Evolutionary conservation across 2,329 filamentous ascomycete genomes (phyloP).

Genomic region (Colletotrichum plurivorum): DNA sequence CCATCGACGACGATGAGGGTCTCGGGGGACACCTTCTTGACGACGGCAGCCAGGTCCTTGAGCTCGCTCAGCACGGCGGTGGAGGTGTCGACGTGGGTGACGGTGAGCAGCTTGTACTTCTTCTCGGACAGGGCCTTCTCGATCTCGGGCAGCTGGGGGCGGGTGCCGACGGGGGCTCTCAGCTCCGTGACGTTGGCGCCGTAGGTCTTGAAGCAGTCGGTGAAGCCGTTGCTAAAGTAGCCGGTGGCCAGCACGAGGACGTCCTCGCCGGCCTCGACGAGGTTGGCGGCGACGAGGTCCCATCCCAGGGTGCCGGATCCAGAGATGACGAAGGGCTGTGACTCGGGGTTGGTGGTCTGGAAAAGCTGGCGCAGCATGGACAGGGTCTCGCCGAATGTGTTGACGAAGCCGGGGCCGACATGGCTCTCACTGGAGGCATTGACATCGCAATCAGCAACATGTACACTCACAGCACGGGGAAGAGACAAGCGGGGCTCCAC

Average conservation of each 20-base stretch:
- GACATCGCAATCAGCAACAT: constrained; percentile 36
- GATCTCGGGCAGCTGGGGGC: constrained; percentile 88
- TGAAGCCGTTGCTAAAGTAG: constrained; percentile 97
- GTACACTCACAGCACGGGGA: background rate
- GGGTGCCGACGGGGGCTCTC: constrained; percentile 88
- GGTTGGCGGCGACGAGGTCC: constrained; percentile 95
- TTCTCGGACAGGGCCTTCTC: constrained; percentile 91
- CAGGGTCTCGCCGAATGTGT: constrained; percentile 90
- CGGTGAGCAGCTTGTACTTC: constrained; percentile 93
- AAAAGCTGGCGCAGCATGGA: constrained; percentile 93
- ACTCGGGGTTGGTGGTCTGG: constrained; percentile 84
- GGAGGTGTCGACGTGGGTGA: constrained; percentile 97
- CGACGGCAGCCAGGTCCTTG: constrained; percentile 84
- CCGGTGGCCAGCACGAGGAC: constrained; percentile 95
- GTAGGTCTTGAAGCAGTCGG: constrained; percentile 92
- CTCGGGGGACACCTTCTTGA: constrained; percentile 89
- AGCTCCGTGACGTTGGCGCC: constrained; percentile 92
- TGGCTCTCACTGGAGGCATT: constrained; percentile 83
- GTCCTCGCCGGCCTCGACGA: constrained; percentile 90
- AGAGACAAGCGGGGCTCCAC: constrained; percentile 17
- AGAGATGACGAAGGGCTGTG: constrained; percentile 93
- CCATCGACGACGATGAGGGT: constrained; percentile 95
- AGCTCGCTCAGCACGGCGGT: constrained; percentile 96
- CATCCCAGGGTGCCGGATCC: constrained; percentile 96
- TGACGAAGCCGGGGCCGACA: constrained; percentile 89